Evolutionary conservation across 495 filamentous ascomycete species (phyloP).

Genomic region (Schizothecium vesticola): DNA sequence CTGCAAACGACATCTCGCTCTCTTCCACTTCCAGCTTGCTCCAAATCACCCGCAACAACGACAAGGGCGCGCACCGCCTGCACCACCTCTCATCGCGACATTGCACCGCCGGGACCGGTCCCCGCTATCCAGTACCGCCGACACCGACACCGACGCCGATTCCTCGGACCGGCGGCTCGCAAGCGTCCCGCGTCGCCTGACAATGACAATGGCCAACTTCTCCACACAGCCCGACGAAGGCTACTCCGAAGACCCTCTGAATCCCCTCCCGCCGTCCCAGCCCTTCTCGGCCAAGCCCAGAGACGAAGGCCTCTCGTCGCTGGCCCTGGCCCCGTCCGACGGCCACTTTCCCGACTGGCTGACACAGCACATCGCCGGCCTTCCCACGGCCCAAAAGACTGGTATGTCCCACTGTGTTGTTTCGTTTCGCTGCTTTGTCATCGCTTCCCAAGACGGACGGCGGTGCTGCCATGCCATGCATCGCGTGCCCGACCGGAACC

Average conservation of each 20-base stretch:
- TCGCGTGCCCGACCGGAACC: not conserved
- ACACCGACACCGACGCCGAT: not conserved
- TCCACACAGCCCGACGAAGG: conserved; percentile 49
- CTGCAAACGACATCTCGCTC: not conserved
- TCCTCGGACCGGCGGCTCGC: not conserved
- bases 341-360: conserved; percentile 39
- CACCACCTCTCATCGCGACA: not conserved
- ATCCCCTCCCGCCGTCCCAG: conserved; percentile 28
- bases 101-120: not conserved
- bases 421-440: conserved; percentile 2
- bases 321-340: conserved; percentile 23
- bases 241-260: conserved; percentile 54
- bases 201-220: conserved; percentile 22
- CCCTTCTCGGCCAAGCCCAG: conserved; percentile 21
- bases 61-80: not conserved
- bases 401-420: conserved; percentile 31
- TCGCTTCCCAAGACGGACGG: not conserved
- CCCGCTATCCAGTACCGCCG: not conserved
- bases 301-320: conserved; percentile 19
- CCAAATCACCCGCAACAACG: not conserved
- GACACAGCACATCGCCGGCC: conserved; percentile 38
- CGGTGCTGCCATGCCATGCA: not conserved
- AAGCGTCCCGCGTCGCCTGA: not conserved
- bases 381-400: conserved; percentile 43
- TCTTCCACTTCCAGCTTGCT: not conserved